These are phyloP conservation scores for Globisporangium cederbergense DNA, from an alignment of 352 stramenopile species.

Conservation along the genomic window DNA sequence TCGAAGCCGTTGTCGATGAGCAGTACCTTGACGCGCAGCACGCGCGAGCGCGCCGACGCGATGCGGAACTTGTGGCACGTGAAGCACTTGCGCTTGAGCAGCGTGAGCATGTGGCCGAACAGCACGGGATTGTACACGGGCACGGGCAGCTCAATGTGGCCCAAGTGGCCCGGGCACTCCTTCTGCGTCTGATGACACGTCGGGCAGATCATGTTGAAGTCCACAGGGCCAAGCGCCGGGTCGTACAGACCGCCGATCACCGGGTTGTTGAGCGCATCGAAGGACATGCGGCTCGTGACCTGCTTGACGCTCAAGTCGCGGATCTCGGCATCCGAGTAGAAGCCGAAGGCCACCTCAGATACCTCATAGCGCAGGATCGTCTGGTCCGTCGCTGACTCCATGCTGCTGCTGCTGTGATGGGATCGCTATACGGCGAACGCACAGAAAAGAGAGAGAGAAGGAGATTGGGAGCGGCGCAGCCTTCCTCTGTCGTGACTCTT, in stretches of 20 bases:
- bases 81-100: constrained; percentile 98
- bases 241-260: constrained; percentile 97
- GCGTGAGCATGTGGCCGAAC: constrained; percentile 92
- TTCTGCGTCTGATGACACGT: constrained; percentile 96
- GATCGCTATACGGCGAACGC: neutral
- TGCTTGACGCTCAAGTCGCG: constrained; percentile 95
- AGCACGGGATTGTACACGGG: constrained; percentile 98
- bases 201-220: constrained; percentile 89
- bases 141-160: constrained; percentile 98
- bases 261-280: constrained; percentile 93
- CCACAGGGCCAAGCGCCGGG: constrained; percentile 91
- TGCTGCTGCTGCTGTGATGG: constrained; percentile 17
- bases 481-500: constrained; percentile 6
- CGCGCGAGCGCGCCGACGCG: constrained; percentile 62
- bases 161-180: constrained; percentile 97
- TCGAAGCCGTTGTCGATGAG: constrained; percentile 89
- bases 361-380: constrained; percentile 91
- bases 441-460: neutral
- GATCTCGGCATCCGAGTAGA: constrained; percentile 98
- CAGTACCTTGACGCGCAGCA: constrained; percentile 89
- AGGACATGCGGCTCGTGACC: constrained; percentile 94
- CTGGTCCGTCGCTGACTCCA: constrained; percentile 88
- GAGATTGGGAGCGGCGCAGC: neutral
- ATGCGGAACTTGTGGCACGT: constrained; percentile 97
- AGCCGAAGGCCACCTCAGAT: constrained; percentile 90